phyloP scores from a whole-genome alignment of 129 eudicot species.

The Tanacetum coccineum region DNA sequence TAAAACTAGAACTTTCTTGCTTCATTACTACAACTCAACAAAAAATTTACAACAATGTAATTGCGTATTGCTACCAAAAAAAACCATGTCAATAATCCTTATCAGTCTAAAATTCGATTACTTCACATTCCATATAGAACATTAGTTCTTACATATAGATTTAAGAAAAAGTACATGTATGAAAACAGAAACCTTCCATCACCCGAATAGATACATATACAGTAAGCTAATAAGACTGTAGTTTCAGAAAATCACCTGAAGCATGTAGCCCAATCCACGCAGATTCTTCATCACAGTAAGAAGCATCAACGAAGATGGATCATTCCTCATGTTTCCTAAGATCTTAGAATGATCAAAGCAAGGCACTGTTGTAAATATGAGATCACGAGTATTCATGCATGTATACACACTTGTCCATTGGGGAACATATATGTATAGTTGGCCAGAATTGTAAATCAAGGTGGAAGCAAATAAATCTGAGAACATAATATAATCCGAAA shows the following conservation, averaged over 20 bases:
- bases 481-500: not conserved
- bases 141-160: constrained; percentile 16
- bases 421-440: constrained; percentile 2
- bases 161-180: constrained; percentile 1
- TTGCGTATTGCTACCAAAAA: constrained; percentile 1
- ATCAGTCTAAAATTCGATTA: constrained; percentile 8
- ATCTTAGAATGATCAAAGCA: constrained; percentile 58
- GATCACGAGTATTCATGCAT: constrained; percentile 21
- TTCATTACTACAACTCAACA: not conserved
- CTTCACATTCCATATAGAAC: constrained; percentile 12
- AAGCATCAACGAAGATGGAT: constrained; percentile 78
- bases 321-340: constrained; percentile 78
- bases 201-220: constrained; percentile 7
- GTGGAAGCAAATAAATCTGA: constrained; percentile 4
- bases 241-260: constrained; percentile 54
- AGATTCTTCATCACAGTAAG: constrained; percentile 73
- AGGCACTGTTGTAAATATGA: constrained; percentile 29
- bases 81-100: constrained; percentile 21
- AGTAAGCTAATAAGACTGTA: constrained; percentile 17
- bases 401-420: constrained; percentile 10
- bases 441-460: not conserved
- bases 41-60: not conserved
- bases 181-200: not conserved
- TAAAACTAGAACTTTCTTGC: constrained; percentile 11
- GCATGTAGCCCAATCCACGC: constrained; percentile 53